Percentiles rank a stretch among this genome's conserved stretches.
These are phyloP conservation scores for Gossypium rotundifolium DNA, from an alignment of 345 rosid genomes.

Conservation along the genomic window DNA sequence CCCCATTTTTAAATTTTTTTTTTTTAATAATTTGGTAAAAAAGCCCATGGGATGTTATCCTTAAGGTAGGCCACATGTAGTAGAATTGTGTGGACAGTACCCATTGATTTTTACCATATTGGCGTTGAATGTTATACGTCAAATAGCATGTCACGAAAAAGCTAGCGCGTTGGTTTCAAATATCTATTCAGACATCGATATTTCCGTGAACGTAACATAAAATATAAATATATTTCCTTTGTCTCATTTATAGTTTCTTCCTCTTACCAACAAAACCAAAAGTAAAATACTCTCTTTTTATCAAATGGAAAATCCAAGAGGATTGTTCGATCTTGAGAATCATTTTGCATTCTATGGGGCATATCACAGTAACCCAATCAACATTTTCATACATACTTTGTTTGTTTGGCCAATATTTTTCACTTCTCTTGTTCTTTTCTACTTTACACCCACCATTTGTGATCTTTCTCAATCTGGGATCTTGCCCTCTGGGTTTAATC, in stretches of 20 bases:
- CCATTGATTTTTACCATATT: too few relatives aligned
- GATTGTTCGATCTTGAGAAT: conserved; percentile 73
- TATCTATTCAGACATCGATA: not conserved
- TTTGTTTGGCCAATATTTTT: conserved; percentile 93
- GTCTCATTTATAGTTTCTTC: not conserved
- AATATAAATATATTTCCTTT: not conserved
- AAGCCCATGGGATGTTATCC: too few relatives aligned
- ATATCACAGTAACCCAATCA: conserved; percentile 71
- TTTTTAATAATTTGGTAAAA: too few relatives aligned
- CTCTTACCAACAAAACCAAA: not conserved
- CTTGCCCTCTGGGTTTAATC: conserved; percentile 29
- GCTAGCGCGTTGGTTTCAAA: not conserved
- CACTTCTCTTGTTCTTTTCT: conserved; percentile 53
- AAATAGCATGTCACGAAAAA: not conserved
- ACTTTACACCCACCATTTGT: conserved; percentile 45
- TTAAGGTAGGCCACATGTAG: too few relatives aligned
- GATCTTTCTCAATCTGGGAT: conserved; percentile 34
- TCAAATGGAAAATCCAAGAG: conserved; percentile 27
- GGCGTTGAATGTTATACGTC: too few relatives aligned
- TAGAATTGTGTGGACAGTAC: too few relatives aligned
- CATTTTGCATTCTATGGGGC: conserved; percentile 94
- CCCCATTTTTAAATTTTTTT: too few relatives aligned
- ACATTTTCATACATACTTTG: conserved; percentile 59
- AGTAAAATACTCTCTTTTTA: not conserved
- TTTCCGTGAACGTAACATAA: not conserved